These are phyloP conservation scores for Beauveria sp. DNA, from an alignment of 2,329 filamentous ascomycete genomes.

Conservation along the genomic window DNA sequence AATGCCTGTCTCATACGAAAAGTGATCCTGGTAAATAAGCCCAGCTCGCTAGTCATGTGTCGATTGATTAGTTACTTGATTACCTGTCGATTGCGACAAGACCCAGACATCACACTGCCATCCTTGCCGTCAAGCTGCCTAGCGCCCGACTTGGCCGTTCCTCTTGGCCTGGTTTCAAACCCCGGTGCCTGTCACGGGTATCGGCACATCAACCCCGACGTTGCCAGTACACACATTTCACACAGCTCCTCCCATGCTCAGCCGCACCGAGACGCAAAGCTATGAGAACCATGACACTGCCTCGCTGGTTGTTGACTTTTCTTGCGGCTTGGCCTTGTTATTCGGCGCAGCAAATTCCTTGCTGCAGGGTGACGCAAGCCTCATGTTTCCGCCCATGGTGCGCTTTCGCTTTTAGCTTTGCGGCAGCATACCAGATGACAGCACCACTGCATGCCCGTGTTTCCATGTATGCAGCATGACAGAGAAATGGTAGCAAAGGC, in stretches of 20 bases:
- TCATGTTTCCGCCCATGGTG: background rate
- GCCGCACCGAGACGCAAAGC: too few species aligned
- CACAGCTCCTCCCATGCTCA: too few species aligned
- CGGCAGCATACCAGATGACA: background rate
- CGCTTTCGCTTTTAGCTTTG: background rate
- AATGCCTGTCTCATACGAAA: background rate
- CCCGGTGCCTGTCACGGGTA: background rate
- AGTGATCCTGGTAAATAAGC: background rate
- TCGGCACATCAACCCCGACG: background rate
- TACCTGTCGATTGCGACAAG: background rate
- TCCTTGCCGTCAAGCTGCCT: background rate
- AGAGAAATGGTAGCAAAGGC: background rate
- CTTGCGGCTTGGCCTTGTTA: too few species aligned
- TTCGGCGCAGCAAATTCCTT: background rate
- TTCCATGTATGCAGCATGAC: background rate
- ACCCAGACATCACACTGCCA: background rate
- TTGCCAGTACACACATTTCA: too few species aligned
- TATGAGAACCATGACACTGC: background rate
- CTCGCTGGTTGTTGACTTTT: background rate
- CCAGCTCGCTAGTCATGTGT: too few species aligned
- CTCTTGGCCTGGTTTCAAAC: background rate
- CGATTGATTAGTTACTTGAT: background rate
- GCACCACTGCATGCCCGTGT: background rate
- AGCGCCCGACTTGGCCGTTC: conserved; percentile 3
- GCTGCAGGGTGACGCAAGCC: background rate